Evolutionary conservation across 345 rosid species (phyloP).

Genomic region (Punica granatum): DNA sequence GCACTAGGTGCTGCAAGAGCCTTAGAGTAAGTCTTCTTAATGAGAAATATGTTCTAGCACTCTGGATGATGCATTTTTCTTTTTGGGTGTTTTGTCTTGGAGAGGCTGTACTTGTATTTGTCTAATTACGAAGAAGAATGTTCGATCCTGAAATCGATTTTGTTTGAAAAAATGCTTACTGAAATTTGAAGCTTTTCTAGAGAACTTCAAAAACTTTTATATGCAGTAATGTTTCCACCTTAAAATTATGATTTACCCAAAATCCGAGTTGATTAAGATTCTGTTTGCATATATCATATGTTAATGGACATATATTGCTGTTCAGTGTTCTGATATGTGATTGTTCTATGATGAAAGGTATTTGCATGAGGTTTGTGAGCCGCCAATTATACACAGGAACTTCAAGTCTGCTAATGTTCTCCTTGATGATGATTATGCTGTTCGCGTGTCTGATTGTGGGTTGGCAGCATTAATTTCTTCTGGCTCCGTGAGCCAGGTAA

Average conservation of each 20-base stretch:
- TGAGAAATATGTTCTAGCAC: too few relatives aligned
- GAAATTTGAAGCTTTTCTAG: background rate
- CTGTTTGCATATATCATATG: background rate
- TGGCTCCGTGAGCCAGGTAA: slow-evolving; percentile 90
- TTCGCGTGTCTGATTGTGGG: slow-evolving; percentile 85
- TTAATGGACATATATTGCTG: background rate
- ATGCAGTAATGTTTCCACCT: background rate
- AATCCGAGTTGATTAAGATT: background rate
- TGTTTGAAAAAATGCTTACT: background rate
- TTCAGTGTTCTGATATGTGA: slow-evolving; percentile 10
- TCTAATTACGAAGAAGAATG: background rate
- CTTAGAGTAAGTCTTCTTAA: slow-evolving; percentile 60
- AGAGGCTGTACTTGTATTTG: background rate
- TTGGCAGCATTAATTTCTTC: slow-evolving; percentile 76
- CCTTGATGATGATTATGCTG: slow-evolving; percentile 77
- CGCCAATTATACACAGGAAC: slow-evolving; percentile 80
- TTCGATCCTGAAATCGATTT: background rate
- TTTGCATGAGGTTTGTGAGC: slow-evolving; percentile 90
- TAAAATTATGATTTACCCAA: too few relatives aligned
- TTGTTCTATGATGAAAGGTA: slow-evolving; percentile 41
- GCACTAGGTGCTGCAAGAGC: slow-evolving; percentile 96
- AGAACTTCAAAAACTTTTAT: background rate
- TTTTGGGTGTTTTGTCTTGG: background rate
- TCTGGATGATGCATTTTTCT: too few relatives aligned
- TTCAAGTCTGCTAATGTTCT: slow-evolving; percentile 83